A percentile compares a stretch with the other conserved stretches of the same genome.
These are phyloP conservation scores for Fusarium tjaetaba DNA, from an alignment of 2,329 filamentous ascomycete genomes.

Conservation along the genomic window DNA sequence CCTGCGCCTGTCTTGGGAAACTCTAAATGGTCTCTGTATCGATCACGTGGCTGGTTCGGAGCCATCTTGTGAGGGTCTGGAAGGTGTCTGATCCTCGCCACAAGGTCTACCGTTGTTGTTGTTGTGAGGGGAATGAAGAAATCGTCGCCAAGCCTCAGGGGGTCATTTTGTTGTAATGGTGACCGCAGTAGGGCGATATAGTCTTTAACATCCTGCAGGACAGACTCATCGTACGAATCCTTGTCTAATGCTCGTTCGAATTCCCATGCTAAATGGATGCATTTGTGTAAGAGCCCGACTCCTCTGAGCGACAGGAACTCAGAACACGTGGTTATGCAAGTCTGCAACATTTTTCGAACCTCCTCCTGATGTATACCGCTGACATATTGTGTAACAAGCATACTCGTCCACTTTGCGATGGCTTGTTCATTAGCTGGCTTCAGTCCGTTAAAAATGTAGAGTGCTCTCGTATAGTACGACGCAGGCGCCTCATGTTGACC, in stretches of 20 bases:
- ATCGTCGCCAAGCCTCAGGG: slow-evolving; percentile 12
- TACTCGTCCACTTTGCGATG: slow-evolving; percentile 4
- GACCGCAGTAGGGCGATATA: slow-evolving; percentile 63
- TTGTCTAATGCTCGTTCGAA: slow-evolving; percentile 64
- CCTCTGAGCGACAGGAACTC: slow-evolving; percentile 50
- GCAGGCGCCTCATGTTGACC: slow-evolving; percentile 60
- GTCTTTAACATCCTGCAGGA: slow-evolving; percentile 52
- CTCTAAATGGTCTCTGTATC: slow-evolving; percentile 71
- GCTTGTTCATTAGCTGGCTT: slow-evolving; percentile 9
- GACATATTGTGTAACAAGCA: slow-evolving; percentile 58
- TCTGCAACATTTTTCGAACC: slow-evolving; percentile 55
- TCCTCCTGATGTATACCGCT: slow-evolving; percentile 60
- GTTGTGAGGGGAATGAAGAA: slow-evolving; percentile 52
- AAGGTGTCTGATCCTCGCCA: slow-evolving; percentile 57
- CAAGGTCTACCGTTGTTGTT: slow-evolving; percentile 45
- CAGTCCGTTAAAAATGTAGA: slow-evolving; percentile 36
- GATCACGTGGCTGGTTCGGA: slow-evolving; percentile 63
- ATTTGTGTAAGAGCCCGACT: slow-evolving; percentile 62
- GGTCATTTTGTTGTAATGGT: slow-evolving; percentile 41
- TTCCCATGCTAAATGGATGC: slow-evolving; percentile 64
- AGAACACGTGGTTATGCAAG: slow-evolving; percentile 18
- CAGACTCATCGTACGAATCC: slow-evolving; percentile 54
- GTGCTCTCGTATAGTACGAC: slow-evolving; percentile 59
- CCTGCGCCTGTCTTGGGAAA: slow-evolving; percentile 81
- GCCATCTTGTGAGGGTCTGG: slow-evolving; percentile 61